Conservation (phyloP, 164 flowering plant genomes). For the Warburgia ugandensis region DNA sequence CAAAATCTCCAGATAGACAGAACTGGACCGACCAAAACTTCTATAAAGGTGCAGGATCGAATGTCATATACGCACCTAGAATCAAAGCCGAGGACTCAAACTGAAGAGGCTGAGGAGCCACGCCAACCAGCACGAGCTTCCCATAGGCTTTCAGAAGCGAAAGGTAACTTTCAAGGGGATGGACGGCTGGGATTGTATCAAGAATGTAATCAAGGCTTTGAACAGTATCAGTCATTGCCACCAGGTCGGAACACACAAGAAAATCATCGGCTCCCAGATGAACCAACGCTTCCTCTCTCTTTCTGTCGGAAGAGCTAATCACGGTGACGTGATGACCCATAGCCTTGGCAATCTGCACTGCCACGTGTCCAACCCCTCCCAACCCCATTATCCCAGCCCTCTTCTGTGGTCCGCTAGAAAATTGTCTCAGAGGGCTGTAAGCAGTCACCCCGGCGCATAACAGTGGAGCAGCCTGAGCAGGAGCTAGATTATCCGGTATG, state of each 20-base stretch:
- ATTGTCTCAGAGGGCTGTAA: constrained; percentile 44
- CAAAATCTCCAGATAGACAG: neutral
- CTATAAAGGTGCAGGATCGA: neutral
- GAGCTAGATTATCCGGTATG: constrained; percentile 36
- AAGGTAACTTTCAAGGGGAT: constrained; percentile 27
- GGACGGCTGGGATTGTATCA: constrained; percentile 44
- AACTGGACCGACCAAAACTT: neutral
- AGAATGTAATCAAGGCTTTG: constrained; percentile 43
- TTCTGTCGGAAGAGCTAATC: constrained; percentile 43
- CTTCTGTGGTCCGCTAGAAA: constrained; percentile 6
- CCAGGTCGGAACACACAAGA: constrained; percentile 30
- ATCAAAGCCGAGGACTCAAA: constrained; percentile 21
- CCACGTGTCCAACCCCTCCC: constrained; percentile 58
- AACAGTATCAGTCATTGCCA: constrained; percentile 26
- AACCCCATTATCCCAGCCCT: constrained; percentile 41
- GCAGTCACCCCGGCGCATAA: constrained; percentile 55
- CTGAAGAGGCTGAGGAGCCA: constrained; percentile 26
- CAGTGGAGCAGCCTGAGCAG: constrained; percentile 52
- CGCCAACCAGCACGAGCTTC: constrained; percentile 37
- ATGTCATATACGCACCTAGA: constrained; percentile 18
- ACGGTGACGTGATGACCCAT: constrained; percentile 59
- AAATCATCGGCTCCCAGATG: constrained; percentile 42
- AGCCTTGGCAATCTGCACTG: constrained; percentile 48
- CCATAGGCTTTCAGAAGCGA: constrained; percentile 39
- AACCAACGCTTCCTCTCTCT: constrained; percentile 39